Percentiles rank a stretch among this genome's conserved stretches.
phyloP scores from a whole-genome alignment of 2,329 filamentous ascomycete genomes.

The Colletotrichum tabaci region DNA sequence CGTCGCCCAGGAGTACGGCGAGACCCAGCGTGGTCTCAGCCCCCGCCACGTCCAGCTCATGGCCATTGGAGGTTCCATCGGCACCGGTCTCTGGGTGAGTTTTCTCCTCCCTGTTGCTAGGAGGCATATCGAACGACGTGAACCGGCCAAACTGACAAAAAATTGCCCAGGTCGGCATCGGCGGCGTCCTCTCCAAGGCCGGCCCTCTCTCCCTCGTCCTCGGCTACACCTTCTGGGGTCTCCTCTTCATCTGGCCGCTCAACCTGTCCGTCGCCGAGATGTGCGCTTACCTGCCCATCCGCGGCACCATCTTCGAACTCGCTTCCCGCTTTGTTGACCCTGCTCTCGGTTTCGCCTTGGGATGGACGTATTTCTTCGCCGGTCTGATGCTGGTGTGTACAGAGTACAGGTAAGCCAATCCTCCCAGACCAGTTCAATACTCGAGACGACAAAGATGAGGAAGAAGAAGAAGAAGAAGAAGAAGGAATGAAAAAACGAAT shows the following conservation, averaged over 20 bases:
- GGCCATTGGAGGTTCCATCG: slow-evolving; percentile 64
- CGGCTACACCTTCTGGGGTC: slow-evolving; percentile 61
- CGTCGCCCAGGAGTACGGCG: slow-evolving; percentile 47
- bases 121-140: not conserved
- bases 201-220: slow-evolving; percentile 61
- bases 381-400: slow-evolving; percentile 62
- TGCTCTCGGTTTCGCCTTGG: slow-evolving; percentile 69
- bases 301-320: slow-evolving; percentile 69
- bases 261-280: slow-evolving; percentile 69
- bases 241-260: slow-evolving; percentile 60
- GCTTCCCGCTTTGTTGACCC: slow-evolving; percentile 70
- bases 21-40: slow-evolving; percentile 52
- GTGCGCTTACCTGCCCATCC: slow-evolving; percentile 69
- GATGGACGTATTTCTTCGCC: slow-evolving; percentile 63
- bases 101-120: not conserved
- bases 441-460: no score
- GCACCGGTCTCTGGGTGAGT: slow-evolving; percentile 59
- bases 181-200: slow-evolving; percentile 57
- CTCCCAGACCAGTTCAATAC: no score
- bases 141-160: not conserved
- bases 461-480: no score
- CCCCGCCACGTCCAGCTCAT: slow-evolving; percentile 65
- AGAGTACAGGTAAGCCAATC: slow-evolving; percentile 51
- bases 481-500: no score
- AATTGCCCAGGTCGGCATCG: slow-evolving; percentile 55